A percentile compares a stretch with the other conserved stretches of the same genome.
phyloP scores from a whole-genome alignment of 202 grass and related monocot species.

The Zizania palustris region DNA sequence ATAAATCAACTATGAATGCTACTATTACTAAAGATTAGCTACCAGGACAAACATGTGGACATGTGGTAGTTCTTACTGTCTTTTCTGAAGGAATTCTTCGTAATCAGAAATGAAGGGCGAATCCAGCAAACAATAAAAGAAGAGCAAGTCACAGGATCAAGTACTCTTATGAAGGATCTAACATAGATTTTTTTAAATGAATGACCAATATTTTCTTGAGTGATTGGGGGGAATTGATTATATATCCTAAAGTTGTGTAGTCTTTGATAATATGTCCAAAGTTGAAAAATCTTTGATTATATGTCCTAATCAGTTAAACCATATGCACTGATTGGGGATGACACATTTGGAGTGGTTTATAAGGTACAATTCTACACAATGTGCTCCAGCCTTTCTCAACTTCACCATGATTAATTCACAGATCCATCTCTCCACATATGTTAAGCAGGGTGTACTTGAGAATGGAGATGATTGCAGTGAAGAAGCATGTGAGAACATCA shows the following conservation, averaged over 20 bases:
- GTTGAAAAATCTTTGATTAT: no score
- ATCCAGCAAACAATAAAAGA: neutral
- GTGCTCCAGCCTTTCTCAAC: neutral
- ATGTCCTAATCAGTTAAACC: no score
- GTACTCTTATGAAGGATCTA: slow-evolving; percentile 15
- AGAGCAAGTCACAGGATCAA: neutral
- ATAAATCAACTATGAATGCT: neutral
- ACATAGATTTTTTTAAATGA: neutral
- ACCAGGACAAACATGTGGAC: neutral
- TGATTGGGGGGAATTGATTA: no score
- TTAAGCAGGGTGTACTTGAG: slow-evolving; percentile 21
- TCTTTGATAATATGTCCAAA: no score
- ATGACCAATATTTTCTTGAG: slow-evolving; percentile 25
- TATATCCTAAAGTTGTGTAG: no score
- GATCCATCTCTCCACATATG: neutral
- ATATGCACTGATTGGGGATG: slow-evolving; percentile 20
- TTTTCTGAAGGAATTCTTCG: neutral
- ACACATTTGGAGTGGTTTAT: slow-evolving; percentile 26
- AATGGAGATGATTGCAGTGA: slow-evolving; percentile 30
- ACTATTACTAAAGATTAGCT: neutral
- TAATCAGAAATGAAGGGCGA: neutral
- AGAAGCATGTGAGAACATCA: slow-evolving; percentile 7
- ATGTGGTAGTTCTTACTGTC: neutral
- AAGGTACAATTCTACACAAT: slow-evolving; percentile 9
- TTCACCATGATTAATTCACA: neutral